These are phyloP conservation scores for Aspergillus pseudoterreus DNA, from an alignment of 2,329 filamentous ascomycete species.

Conservation along the genomic window DNA sequence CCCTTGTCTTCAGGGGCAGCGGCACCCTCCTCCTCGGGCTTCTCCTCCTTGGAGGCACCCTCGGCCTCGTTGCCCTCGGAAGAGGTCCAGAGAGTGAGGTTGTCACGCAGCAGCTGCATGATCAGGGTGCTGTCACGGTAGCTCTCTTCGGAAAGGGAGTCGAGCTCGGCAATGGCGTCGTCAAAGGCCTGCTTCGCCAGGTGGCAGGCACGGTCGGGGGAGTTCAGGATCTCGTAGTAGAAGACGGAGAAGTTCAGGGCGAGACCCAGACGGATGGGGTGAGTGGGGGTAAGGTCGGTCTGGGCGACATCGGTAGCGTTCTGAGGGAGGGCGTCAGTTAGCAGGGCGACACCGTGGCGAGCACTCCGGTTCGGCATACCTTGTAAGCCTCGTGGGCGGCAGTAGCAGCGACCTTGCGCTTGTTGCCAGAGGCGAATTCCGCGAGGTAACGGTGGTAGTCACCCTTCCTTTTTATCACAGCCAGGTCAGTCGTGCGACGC, in stretches of 20 bases:
- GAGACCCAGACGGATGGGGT: constrained; percentile 96
- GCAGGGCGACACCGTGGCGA: neutral
- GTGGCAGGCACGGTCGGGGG: constrained; percentile 94
- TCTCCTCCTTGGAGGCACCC: constrained; percentile 60
- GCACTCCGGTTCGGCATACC: constrained; percentile 51
- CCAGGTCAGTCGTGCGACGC: constrained; percentile 64
- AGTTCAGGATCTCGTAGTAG: constrained; percentile 99
- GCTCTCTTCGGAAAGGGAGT: constrained; percentile 94
- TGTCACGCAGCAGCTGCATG: constrained; percentile 98
- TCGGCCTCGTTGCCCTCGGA: constrained; percentile 76
- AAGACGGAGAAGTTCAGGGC: constrained; percentile 99
- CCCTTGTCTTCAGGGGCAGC: constrained; percentile 44
- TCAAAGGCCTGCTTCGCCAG: constrained; percentile 99
- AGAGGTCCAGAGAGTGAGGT: constrained; percentile 96
- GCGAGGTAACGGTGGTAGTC: constrained; percentile 99
- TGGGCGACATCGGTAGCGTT: constrained; percentile 97
- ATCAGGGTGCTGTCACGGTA: constrained; percentile 99
- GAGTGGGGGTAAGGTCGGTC: constrained; percentile 93
- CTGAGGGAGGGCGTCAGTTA: constrained; percentile 42
- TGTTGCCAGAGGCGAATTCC: constrained; percentile 91
- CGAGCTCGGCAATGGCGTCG: constrained; percentile 96
- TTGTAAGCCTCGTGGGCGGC: constrained; percentile 98
- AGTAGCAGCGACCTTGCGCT: constrained; percentile 91
- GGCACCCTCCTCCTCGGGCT: constrained; percentile 48
- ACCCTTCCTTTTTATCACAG: constrained; percentile 74